Conservation (phyloP, 192 early-diverging fungal genomes). For the Podochytrium sp. region DNA sequence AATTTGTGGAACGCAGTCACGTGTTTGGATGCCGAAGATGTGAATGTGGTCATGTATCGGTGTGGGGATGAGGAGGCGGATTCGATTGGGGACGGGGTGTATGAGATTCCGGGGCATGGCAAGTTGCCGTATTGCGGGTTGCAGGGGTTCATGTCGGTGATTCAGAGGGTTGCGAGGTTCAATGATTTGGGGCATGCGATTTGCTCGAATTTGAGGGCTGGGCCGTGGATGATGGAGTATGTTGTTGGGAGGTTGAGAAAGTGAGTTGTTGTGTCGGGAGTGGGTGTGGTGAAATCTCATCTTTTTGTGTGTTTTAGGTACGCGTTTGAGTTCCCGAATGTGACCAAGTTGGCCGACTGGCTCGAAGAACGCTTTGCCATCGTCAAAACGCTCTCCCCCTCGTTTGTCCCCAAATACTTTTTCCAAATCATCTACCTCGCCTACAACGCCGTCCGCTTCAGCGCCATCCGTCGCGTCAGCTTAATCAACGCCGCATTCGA, state of each 20-base stretch:
- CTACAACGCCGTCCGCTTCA: slow-evolving; percentile 69
- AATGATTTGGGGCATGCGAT: slow-evolving; percentile 95
- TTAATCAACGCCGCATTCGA: slow-evolving; percentile 50
- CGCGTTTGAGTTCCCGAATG: slow-evolving; percentile 36
- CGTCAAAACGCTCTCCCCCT: slow-evolving; percentile 77
- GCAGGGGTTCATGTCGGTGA: slow-evolving; percentile 87
- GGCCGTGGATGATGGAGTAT: slow-evolving; percentile 93
- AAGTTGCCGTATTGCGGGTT: slow-evolving; percentile 85
- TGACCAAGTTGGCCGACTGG: slow-evolving; percentile 71
- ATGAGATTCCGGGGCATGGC: slow-evolving; percentile 90
- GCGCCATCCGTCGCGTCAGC: slow-evolving; percentile 55
- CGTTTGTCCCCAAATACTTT: slow-evolving; percentile 94
- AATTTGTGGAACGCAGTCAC: slow-evolving; percentile 65
- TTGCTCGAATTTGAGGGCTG: slow-evolving; percentile 85
- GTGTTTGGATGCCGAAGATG: slow-evolving; percentile 65
- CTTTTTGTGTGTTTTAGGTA: slow-evolving; percentile 50
- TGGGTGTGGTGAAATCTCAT: no score
- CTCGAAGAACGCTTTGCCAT: slow-evolving; percentile 69
- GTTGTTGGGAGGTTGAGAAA: slow-evolving; percentile 71
- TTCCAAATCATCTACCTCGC: slow-evolving; percentile 78
- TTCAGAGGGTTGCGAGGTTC: slow-evolving; percentile 75
- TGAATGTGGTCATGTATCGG: slow-evolving; percentile 87
- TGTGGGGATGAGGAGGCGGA: slow-evolving; percentile 89
- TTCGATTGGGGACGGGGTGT: slow-evolving; percentile 74
- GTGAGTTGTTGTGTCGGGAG: slow-evolving; percentile 36